Base-by-base conservation (phyloP, 2,329 filamentous ascomycete genomes). In the Pseudogymnoascus sp. region DNA sequence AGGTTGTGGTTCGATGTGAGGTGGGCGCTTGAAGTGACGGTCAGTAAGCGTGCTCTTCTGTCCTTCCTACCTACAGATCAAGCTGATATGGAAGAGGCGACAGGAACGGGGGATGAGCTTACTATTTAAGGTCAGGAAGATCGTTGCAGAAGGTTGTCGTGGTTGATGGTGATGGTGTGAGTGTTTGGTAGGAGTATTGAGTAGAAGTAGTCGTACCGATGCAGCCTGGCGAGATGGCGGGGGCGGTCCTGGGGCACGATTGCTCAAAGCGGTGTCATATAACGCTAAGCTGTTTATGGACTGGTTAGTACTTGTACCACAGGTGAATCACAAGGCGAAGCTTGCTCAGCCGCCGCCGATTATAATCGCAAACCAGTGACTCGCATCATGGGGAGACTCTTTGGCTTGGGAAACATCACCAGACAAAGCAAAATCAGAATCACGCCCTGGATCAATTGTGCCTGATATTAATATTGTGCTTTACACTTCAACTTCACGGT, bases 141-240 rank as follows among this genome's bases (percentile, higher is more conserved):
- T 33, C 31, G 59, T 38, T n/a, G 59, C 5, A 61, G 65, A 66
- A 66, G 64, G 63, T 63, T 66, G 62, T 61, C 62, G 64, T 63
- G 62, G 53, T 60, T 44, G 61, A 63, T 66, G 63, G 63, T 65
- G 66, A 64, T 68, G 69, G 63, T 66, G 69, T 64, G 61, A 67
- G 66, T 65, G 65, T 37, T 23, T 60, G 44, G 38, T 33, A 62
- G 33, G 40, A 23, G 42, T 63, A 59, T 25, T 59, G 62, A 28
- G 28, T 38, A 40, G 59, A 38, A 60, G 59, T 60, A 60, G 37
- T 60, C 59, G 33, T 38, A 60, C 60, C 63, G 40, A 50, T 62
- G 60, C 37, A 53, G 60, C 37, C 60, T 62, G 60, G 60, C 28
- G 60, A 62, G 60, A 53, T 62, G 42, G 37, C 35, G 28, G 37